These are phyloP conservation scores for Pseudogymnoascus sp. DNA, from an alignment of 2,329 filamentous ascomycete species.

Conservation along the genomic window DNA sequence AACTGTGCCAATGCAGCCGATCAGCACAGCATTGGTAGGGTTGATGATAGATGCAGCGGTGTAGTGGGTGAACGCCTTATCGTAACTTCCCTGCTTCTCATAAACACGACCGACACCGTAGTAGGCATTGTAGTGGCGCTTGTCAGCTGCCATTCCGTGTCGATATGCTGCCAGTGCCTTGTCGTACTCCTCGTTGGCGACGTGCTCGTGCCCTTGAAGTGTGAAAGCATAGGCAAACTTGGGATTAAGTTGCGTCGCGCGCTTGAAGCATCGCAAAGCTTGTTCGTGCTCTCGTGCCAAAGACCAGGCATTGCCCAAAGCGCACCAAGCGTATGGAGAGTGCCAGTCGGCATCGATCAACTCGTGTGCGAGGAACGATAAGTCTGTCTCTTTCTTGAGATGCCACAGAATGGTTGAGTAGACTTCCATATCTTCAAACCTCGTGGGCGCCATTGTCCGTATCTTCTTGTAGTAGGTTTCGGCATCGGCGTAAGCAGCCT, in stretches of 20 bases:
- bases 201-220: slow-evolving; percentile 89
- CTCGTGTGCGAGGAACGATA: slow-evolving; percentile 88
- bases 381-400: slow-evolving; percentile 80
- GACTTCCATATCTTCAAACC: slow-evolving; percentile 91
- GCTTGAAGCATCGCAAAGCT: slow-evolving; percentile 87
- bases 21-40: slow-evolving; percentile 83
- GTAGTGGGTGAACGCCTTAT: slow-evolving; percentile 88
- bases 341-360: slow-evolving; percentile 80
- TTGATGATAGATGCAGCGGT: slow-evolving; percentile 83
- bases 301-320: slow-evolving; percentile 90
- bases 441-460: slow-evolving; percentile 70
- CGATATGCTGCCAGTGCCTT: slow-evolving; percentile 86
- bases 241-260: slow-evolving; percentile 83
- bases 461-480: slow-evolving; percentile 80
- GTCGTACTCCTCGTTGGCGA: slow-evolving; percentile 94
- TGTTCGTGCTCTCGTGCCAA: slow-evolving; percentile 89
- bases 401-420: slow-evolving; percentile 99
- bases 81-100: slow-evolving; percentile 82
- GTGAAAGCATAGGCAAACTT: slow-evolving; percentile 95
- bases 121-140: slow-evolving; percentile 95
- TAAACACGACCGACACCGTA: slow-evolving; percentile 82
- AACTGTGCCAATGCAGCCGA: slow-evolving; percentile 86
- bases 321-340: slow-evolving; percentile 93
- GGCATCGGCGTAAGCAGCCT: slow-evolving; percentile 75
- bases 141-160: slow-evolving; percentile 75